Evolutionary conservation across 2,329 filamentous ascomycete genomes (phyloP), one percentile per base, ranked within the genome.

Genomic region (Xylaria sp.): DNA sequence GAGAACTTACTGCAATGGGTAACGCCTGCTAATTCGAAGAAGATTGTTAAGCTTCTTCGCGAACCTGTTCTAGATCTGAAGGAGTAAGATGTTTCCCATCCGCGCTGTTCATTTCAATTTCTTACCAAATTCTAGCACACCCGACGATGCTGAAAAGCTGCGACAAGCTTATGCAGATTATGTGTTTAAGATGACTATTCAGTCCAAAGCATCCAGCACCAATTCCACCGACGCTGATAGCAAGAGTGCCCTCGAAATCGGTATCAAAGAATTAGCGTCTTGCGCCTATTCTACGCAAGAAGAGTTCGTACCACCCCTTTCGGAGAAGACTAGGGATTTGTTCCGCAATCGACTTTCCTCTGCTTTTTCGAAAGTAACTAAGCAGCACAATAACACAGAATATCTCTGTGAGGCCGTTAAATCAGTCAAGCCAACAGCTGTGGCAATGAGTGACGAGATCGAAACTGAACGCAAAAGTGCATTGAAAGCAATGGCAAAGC

Each of bases 1-100:
- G 93, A 97, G 74, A 90, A 87, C 70, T 83, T 96, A 2, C 80
- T 97, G 4, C 85, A 89, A 61, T 85, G 86, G 51, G 86, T 88
- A 9, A 86, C 87, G 28, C 80, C 83, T 4, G 79, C 86, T 23
- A 87, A 90, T 40, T 83, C 90, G 26, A 84, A 87, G 65, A 78
- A 80, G 17, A 79, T 86, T n/a, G 78, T 90, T 42, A 79, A 82
- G 33, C 78, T 85, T 33, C 79, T 89, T 40, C 79, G 81, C 65
- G 76, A 83, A 20, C 86, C 83, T 4, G 77, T 85, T n/a, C 69
- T 77, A 3, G 69, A 75, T 1, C 73, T 80, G 9, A 75, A 80
- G 6, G 77, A 76, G 81, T 83, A 77, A 72, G 77, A 59, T 20
- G 1, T 13, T 26, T 53, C 13, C 40, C 49, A n/a, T 36, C 40